These are phyloP conservation scores for Picea engelmannii DNA, from an alignment of 83 land plant genomes.

Conservation along the genomic window DNA sequence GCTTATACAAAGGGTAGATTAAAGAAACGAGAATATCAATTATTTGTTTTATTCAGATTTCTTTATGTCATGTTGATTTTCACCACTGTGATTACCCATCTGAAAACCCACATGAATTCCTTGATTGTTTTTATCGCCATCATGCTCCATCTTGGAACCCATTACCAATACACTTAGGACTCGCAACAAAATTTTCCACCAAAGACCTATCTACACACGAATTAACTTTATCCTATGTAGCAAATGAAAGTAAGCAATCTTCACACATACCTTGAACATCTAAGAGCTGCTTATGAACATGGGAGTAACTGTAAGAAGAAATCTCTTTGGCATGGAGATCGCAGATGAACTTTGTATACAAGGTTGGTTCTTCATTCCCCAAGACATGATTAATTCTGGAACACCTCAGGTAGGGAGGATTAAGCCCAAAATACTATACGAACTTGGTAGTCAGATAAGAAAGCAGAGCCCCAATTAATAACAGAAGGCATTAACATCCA, in stretches of 20 bases:
- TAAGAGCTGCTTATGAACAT: slow-evolving; percentile 45
- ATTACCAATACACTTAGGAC: slow-evolving; percentile 16
- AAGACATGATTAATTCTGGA: slow-evolving; percentile 59
- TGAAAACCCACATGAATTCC: background rate
- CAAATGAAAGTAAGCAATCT: slow-evolving; percentile 51
- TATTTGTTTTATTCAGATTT: too few relatives aligned
- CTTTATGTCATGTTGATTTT: background rate
- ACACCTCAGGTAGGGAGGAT: slow-evolving; percentile 58
- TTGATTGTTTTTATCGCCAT: background rate
- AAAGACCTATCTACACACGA: slow-evolving; percentile 39
- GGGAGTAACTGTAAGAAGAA: slow-evolving; percentile 56
- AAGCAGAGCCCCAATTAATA: slow-evolving; percentile 40
- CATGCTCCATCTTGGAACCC: background rate
- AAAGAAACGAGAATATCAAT: too few relatives aligned
- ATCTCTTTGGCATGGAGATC: slow-evolving; percentile 51
- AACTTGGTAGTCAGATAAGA: slow-evolving; percentile 47
- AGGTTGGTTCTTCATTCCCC: slow-evolving; percentile 31
- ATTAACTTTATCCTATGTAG: slow-evolving; percentile 28
- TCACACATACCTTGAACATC: slow-evolving; percentile 59
- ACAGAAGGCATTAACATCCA: slow-evolving; percentile 52
- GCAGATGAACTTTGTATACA: slow-evolving; percentile 39
- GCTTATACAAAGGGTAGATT: too few relatives aligned
- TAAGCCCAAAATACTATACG: slow-evolving; percentile 45
- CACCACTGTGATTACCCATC: background rate
- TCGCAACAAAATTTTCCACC: slow-evolving; percentile 39